Percentiles rank a stretch among this genome's conserved stretches.
These are phyloP conservation scores for Epichloe baconii DNA, from an alignment of 2,329 filamentous ascomycete species.

Conservation along the genomic window DNA sequence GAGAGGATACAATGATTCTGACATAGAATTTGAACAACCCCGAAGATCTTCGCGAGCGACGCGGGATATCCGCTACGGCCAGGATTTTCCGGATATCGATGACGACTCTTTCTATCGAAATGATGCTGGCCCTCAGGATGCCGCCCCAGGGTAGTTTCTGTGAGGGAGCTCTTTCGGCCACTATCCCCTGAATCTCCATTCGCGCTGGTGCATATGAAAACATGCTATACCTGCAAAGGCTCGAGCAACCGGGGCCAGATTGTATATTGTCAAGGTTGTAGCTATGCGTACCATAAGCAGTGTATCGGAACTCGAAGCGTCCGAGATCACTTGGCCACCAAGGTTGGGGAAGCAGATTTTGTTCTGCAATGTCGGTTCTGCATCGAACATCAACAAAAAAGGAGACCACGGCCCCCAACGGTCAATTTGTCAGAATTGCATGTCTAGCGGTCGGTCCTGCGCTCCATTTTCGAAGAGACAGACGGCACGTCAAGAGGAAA, in stretches of 20 bases:
- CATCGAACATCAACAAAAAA: conserved; percentile 54
- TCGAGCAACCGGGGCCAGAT: conserved; percentile 46
- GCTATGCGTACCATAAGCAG: conserved; percentile 64
- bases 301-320: conserved; percentile 63
- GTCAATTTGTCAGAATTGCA: conserved; percentile 60
- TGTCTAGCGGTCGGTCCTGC: conserved; percentile 53
- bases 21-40: conserved; percentile 40
- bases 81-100: conserved; percentile 41
- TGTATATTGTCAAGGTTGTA: conserved; percentile 86
- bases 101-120: conserved; percentile 42
- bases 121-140: conserved; percentile 29
- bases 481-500: conserved; percentile 70
- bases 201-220: conserved; percentile 50
- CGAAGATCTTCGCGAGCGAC: conserved; percentile 37
- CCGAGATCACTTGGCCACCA: conserved; percentile 84
- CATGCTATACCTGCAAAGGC: conserved; percentile 56
- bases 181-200: conserved; percentile 53
- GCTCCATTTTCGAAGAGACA: conserved; percentile 59
- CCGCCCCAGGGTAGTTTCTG: conserved; percentile 43
- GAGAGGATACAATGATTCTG: conserved; percentile 22
- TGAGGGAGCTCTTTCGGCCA: conserved; percentile 61
- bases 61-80: conserved; percentile 30
- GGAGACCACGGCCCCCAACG: conserved; percentile 58
- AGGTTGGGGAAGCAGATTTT: conserved; percentile 62
- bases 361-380: conserved; percentile 86